Base-by-base conservation (phyloP, 441 rosid genomes). In the Adansonia madagascariensis region DNA sequence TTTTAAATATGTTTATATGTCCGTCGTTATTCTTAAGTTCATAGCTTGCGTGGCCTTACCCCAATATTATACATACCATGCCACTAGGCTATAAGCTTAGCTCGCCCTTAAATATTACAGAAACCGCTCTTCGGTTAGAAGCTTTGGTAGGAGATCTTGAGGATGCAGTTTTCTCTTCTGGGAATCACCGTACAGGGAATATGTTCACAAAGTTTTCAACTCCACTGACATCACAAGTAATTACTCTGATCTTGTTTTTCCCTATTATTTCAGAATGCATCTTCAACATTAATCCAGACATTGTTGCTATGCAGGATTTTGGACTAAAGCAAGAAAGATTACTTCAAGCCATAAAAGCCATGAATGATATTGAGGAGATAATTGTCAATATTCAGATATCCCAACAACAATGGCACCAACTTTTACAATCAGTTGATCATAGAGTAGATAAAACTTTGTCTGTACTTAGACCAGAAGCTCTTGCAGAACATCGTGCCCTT, bases 61-160 rank as follows among this genome's bases (percentile, higher is more conserved):
- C 53, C 8, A 14, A 41, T 41, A 14, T 20, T 57, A 22, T 12
- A 31, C 20, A 8, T 70, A 24, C 43, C 1, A 47, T 49, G 59
- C 59, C 57, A 7, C 59, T n/a, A 24, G 49, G 12, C 63, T 14
- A 18, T 35, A 39, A 11, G 47, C 84, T 84, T 68, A 69, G 64
- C 77, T 76, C 57, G 64, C 20, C 9, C 17, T 49, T 71, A 41
- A 11, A 78, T 63, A 52, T 82, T 82, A 67, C 89, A 94, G 97
- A 89, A 79, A 89, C 88, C 77, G 84, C 86, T 35, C 80, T 91
- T 74, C 78, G 81, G 77, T 84, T 94, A 85, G 98, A 94, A 85
- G 88, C 91, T 85, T 80, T 91, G 66, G 88, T 94, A 77, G 98
- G 98, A 67, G 95, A 94, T 81, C 91, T 92, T 49, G 98, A 94